Percentiles rank a stretch among this genome's conserved stretches.
Conservation (phyloP, 257 asterid species). For the Linaria vulgaris region DNA sequence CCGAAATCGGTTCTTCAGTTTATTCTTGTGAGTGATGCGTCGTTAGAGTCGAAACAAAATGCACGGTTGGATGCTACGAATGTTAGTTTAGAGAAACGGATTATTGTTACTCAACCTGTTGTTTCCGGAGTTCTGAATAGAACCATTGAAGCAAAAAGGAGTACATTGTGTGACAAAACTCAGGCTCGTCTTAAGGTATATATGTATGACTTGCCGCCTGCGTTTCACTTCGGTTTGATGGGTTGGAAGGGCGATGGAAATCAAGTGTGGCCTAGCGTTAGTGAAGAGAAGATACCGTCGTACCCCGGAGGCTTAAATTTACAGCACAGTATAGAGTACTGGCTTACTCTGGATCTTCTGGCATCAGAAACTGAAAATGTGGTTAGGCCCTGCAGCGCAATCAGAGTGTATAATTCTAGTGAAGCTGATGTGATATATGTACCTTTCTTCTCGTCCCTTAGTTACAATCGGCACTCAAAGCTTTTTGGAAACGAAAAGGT, state of each 20-base stretch:
- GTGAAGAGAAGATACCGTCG: conserved; percentile 41
- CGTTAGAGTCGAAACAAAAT: conserved; percentile 28
- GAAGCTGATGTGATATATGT: conserved; percentile 68
- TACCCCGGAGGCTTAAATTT: conserved; percentile 79
- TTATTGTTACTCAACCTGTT: conserved; percentile 12
- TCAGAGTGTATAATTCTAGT: conserved; percentile 49
- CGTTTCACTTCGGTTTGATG: conserved; percentile 75
- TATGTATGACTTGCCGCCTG: conserved; percentile 75
- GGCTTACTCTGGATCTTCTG: conserved; percentile 83
- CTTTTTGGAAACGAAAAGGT: conserved; percentile 33
- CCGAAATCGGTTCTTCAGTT: conserved; percentile 40
- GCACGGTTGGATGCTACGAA: conserved; percentile 8
- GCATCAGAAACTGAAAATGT: conserved; percentile 47
- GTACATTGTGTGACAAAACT: conserved; percentile 35
- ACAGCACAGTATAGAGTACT: conserved; percentile 76
- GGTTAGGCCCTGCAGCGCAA: conserved; percentile 55
- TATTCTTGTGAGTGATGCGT: conserved; percentile 34
- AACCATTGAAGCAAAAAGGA: conserved; percentile 21
- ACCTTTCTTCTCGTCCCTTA: conserved; percentile 76
- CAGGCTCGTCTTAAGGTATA: conserved; percentile 58
- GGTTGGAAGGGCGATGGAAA: conserved; percentile 48
- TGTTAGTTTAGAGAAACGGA: conserved; percentile 19
- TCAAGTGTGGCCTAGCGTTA: conserved; percentile 63
- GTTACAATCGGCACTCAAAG: conserved; percentile 69
- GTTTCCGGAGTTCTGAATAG: conserved; percentile 8